These are phyloP conservation scores for Termitomyces eurrhizus DNA, from an alignment of 768 basidiomycete genomes.

Conservation along the genomic window DNA sequence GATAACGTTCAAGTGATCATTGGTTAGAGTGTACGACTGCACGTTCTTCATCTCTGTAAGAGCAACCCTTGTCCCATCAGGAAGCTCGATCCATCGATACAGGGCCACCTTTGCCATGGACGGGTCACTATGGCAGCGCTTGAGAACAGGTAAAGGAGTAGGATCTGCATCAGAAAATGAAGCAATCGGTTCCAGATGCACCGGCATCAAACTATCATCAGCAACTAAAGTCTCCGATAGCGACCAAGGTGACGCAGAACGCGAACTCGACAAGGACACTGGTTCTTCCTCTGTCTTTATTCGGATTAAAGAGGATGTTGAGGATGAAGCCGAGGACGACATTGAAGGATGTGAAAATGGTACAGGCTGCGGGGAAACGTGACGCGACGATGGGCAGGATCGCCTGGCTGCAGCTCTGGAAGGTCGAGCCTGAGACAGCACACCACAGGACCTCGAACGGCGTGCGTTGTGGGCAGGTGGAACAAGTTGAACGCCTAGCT, in stretches of 20 bases:
- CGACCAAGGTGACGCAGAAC: neutral
- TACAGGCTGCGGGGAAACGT: slow-evolving; percentile 3
- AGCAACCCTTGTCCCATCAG: neutral
- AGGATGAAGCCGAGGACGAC: neutral
- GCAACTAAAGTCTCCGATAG: neutral
- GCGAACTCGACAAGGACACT: too few species aligned
- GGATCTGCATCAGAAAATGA: neutral
- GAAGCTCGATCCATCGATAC: too few species aligned
- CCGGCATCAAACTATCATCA: neutral
- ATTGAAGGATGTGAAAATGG: neutral
- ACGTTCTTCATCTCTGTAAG: neutral
- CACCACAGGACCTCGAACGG: too few species aligned
- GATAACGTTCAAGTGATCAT: slow-evolving; percentile 1
- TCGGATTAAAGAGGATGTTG: neutral
- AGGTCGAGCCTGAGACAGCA: too few species aligned
- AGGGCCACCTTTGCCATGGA: neutral
- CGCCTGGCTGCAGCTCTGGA: too few species aligned
- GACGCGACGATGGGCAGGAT: too few species aligned
- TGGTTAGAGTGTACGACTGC: neutral
- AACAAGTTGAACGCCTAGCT: too few species aligned
- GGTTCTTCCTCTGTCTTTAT: slow-evolving; percentile 3
- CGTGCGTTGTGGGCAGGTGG: too few species aligned
- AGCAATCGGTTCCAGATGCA: neutral
- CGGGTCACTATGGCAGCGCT: neutral
- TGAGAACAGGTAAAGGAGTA: neutral